Conservation (phyloP, 352 stramenopile genomes). For the Phytophthora pinifolia region DNA sequence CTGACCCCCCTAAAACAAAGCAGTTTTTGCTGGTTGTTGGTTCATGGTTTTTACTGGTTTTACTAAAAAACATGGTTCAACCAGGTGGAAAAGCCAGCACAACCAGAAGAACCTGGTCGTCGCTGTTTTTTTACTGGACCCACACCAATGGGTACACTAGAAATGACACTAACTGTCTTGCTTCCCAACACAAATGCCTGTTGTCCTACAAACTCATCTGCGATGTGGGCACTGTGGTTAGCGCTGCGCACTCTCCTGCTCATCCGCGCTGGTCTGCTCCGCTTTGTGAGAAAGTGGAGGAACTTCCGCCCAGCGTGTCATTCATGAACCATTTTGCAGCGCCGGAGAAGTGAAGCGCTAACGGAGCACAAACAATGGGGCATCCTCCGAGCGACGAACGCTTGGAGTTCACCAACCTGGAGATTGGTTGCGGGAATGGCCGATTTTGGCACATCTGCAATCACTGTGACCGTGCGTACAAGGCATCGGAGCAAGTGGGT, state of each 20-base stretch:
- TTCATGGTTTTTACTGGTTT: slow-evolving; percentile 3
- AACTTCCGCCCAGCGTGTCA: too few relatives aligned
- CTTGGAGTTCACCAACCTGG: slow-evolving; percentile 3
- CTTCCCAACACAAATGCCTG: too few relatives aligned
- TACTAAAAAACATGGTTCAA: neutral
- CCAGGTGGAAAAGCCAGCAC: slow-evolving; percentile 1
- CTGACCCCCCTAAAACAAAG: too few relatives aligned
- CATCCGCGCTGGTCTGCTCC: too few relatives aligned
- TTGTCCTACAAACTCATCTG: too few relatives aligned
- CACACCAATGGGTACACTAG: neutral
- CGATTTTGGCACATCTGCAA: neutral
- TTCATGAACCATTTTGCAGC: too few relatives aligned
- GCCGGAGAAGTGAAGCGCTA: neutral
- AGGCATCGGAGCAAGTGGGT: neutral
- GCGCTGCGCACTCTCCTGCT: too few relatives aligned
- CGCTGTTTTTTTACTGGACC: neutral
- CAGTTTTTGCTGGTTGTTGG: slow-evolving; percentile 2
- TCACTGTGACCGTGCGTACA: neutral
- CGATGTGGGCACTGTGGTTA: too few relatives aligned
- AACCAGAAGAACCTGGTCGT: neutral
- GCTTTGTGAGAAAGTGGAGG: too few relatives aligned
- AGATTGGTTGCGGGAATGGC: slow-evolving; percentile 1
- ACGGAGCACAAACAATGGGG: neutral
- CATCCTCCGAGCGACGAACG: too few relatives aligned
- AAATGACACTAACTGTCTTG: too few relatives aligned